Evolutionary conservation across 306 rosid genomes (phyloP).

Genomic region (Ammopiptanthus mongolicus): DNA sequence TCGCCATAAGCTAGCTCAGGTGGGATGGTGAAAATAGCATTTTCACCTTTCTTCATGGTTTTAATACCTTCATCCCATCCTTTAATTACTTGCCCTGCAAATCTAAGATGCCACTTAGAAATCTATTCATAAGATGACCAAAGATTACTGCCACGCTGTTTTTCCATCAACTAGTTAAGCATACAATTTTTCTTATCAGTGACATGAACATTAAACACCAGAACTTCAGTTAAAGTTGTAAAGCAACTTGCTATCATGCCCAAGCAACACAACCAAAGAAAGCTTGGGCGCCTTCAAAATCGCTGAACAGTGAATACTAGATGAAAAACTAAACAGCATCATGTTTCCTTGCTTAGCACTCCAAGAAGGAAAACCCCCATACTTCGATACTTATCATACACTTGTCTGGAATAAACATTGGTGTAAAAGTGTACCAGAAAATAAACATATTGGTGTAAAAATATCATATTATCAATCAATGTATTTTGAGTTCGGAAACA

Average conservation of each 20-base stretch:
- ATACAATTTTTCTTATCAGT: neutral
- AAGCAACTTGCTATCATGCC: neutral
- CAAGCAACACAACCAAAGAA: neutral
- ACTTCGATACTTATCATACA: neutral
- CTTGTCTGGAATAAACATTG: neutral
- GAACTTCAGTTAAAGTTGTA: neutral
- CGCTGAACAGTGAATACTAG: neutral
- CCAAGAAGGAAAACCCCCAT: neutral
- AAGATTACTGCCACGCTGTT: neutral
- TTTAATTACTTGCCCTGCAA: constrained; percentile 86
- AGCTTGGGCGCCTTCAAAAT: neutral
- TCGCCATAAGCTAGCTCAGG: constrained; percentile 79
- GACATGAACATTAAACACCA: neutral
- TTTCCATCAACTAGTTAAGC: neutral
- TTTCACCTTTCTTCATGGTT: constrained; percentile 90
- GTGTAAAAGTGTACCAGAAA: neutral
- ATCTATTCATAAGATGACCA: neutral
- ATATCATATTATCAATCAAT: neutral
- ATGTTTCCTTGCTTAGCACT: neutral
- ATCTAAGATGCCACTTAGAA: neutral
- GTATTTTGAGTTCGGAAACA: neutral
- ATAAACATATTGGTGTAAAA: neutral
- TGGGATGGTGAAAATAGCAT: constrained; percentile 81
- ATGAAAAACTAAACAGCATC: neutral
- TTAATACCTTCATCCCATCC: constrained; percentile 93